Evolutionary conservation across 164 flowering plant species (phyloP).

Genomic region (Paratinospora sagittata): DNA sequence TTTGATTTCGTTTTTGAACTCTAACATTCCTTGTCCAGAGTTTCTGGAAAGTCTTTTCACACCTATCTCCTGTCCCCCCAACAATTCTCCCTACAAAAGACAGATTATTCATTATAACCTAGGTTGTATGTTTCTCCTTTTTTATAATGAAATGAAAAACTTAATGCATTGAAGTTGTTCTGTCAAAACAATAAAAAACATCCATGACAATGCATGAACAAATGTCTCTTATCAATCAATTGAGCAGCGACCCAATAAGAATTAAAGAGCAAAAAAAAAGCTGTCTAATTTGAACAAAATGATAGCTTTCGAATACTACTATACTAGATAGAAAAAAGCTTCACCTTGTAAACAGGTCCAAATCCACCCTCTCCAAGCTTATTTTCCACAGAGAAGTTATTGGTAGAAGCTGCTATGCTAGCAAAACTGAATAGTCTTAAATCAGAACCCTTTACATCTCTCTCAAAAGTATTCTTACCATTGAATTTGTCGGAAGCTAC

Average conservation of each 20-base stretch:
- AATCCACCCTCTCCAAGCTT: constrained; percentile 14
- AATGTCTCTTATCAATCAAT: too few species aligned
- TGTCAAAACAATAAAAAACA: too few species aligned
- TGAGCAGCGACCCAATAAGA: too few species aligned
- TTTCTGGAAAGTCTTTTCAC: constrained; percentile 11
- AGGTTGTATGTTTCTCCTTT: neutral
- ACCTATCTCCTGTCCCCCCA: constrained; percentile 11
- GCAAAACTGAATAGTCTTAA: constrained; percentile 3
- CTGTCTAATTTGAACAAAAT: neutral
- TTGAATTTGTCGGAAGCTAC: neutral
- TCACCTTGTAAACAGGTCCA: constrained; percentile 13
- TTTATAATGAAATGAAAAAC: too few species aligned
- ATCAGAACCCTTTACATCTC: constrained; percentile 6
- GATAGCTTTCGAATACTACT: neutral
- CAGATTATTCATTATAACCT: neutral
- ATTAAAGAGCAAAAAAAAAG: too few species aligned
- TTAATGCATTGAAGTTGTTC: too few species aligned
- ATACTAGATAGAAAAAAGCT: neutral
- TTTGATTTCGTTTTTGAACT: constrained; percentile 10
- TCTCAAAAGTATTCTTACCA: neutral
- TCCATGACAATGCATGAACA: too few species aligned
- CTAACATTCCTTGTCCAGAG: constrained; percentile 12
- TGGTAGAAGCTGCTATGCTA: constrained; percentile 6
- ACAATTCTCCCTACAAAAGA: constrained; percentile 17
- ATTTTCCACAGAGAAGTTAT: constrained; percentile 6